Evolutionary conservation across 805 yeast genomes (phyloP), one percentile per base, ranked within the genome.

Genomic region (Wickerhamomyces kurtzmanii): DNA sequence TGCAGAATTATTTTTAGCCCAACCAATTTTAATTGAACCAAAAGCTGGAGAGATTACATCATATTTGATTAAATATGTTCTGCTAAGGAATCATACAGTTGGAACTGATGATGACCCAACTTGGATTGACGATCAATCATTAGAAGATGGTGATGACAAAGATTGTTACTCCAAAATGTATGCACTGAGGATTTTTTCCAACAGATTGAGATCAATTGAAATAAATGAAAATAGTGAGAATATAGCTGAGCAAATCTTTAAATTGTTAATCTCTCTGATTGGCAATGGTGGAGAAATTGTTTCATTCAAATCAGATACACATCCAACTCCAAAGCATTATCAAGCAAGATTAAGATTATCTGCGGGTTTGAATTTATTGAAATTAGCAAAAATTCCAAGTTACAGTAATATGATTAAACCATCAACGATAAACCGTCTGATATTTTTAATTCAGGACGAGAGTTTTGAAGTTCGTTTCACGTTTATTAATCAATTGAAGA

Each of bases 221-320:
- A 14, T 21, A 4, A 21, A 26, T 20, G 53, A 58, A 8, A 47
- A 65, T 3, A 51, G 65, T 3, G 53, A 40, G 4, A 59, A 62
- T 10, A 53, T 66, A 23, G 71, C 79, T 0, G 69, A 65, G 31
- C 83, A 85, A 11, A 74, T 81, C 0, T 51, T 84, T 35, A 81
- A 78, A 40, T 53, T 85, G 16, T 59, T 85, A 17, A 59, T 71
- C 19, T 71, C 85, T 2, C 57, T 82, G 19, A 69, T 85, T 27
- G 71, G 75, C 2, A 77, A 77, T 45, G 80, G 81, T 24, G 95
- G 95, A 17, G 95, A 86, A 42, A 65, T 85, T 18, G 70, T 76
- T 3, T 37, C 67, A 29, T 34, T 47, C 15, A 60, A 62, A 30
- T 40, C 62, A 5, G 55, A 51, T 8, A 51, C 55, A 12, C 61